Evolutionary conservation across 2,329 filamentous ascomycete genomes (phyloP), one percentile per base, ranked within the genome.

Genomic region (Aquanectria penicillioides): DNA sequence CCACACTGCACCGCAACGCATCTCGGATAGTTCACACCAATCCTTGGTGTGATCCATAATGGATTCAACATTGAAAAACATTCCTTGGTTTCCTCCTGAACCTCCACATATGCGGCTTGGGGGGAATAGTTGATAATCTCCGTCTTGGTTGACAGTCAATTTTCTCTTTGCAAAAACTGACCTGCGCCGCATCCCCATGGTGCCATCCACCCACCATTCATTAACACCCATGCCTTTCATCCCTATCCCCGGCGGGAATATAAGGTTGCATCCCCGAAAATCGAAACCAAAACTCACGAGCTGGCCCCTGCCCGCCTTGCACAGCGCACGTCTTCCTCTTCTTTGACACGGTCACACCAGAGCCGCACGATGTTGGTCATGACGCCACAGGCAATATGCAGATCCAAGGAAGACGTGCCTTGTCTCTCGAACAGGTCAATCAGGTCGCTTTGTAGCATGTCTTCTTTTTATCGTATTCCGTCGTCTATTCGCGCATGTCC

Each of bases 181-280:
- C 25, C 31, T 31, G 15, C 22, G 22, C n/a, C 31, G 29, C 44
- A 36, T 28, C 22, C 33, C 26, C 44, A 48, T 34, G 37, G 37
- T 34, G 28, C 13, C 37, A 22, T 43, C 20, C 15, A 18, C 37
- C 17, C 17, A n/a, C n/a, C n/a, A n/a, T n/a, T n/a, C n/a, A n/a
- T 15, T 12, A 17, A 18, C 28, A 43, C 18, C 49, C 37, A 20
- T 52, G 28, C 15, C n/a, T 28, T 6, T 11, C 15, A 40, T 34
- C 41, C 33, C 13, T 17, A 26, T 31, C 26, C n/a, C 13, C 25
- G 17, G n/a, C n/a, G n/a, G 18, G 34, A 17, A 46, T 29, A n/a
- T n/a, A 31, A 26, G 25, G 51, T 55, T 13, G 20, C 34, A 55
- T 55, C 51, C 20, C 51, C 50, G 26, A 47, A 41, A 29, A 48